These are phyloP conservation scores for Xylaria longipes DNA, from an alignment of 495 filamentous ascomycete species.

Conservation along the genomic window DNA sequence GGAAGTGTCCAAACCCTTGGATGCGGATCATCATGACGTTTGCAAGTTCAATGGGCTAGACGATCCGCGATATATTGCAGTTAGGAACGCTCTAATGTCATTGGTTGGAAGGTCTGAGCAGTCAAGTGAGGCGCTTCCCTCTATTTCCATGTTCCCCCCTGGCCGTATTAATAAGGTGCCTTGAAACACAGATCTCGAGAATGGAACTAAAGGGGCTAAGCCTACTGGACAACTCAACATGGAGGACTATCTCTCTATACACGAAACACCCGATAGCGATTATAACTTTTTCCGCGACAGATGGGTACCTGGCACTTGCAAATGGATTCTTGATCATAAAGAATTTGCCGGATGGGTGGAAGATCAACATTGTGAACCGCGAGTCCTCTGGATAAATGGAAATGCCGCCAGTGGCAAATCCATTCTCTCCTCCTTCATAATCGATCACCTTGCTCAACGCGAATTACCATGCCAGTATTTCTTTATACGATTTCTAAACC, in stretches of 20 bases:
- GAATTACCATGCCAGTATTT: constrained; percentile 42
- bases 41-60: constrained; percentile 51
- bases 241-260: constrained; percentile 31
- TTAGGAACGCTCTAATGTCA: constrained; percentile 47
- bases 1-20: constrained; percentile 47
- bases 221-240: not conserved
- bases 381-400: constrained; percentile 38
- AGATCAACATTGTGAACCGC: not conserved
- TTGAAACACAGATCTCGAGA: not conserved
- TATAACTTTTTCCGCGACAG: constrained; percentile 46
- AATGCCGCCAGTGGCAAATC: constrained; percentile 47
- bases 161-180: not conserved
- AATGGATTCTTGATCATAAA: constrained; percentile 40
- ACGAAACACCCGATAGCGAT: constrained; percentile 40
- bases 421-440: constrained; percentile 43
- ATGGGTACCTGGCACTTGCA: constrained; percentile 47
- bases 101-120: constrained; percentile 23
- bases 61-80: constrained; percentile 51
- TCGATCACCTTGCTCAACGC: constrained; percentile 37
- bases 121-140: not conserved
- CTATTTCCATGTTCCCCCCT: not conserved
- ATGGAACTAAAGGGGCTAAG: not conserved
- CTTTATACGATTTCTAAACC: constrained; percentile 40
- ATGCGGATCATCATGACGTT: constrained; percentile 57
- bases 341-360: constrained; percentile 37